Conservation (phyloP, 257 asterid genomes). For the Parsonsia alboflavescens region DNA sequence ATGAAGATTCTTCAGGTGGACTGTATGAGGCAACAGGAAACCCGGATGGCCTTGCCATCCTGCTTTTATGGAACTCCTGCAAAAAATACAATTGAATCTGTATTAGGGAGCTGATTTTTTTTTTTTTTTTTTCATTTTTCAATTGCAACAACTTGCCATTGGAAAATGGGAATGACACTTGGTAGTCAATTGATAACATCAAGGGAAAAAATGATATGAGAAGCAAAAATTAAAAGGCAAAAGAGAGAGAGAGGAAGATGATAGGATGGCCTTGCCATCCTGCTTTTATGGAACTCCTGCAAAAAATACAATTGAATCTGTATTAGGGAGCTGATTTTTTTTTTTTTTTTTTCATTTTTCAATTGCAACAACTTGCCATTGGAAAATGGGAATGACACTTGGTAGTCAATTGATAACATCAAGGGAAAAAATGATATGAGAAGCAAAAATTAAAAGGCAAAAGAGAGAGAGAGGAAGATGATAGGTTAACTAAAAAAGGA, state of each 20-base stretch:
- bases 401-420: background rate
- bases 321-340: background rate
- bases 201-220: background rate
- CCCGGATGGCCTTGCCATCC: constrained; percentile 65
- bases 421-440: background rate
- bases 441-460: background rate
- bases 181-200: background rate
- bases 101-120: background rate
- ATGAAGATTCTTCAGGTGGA: constrained; percentile 77
- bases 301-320: constrained; percentile 15
- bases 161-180: background rate
- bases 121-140: background rate
- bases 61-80: constrained; percentile 78
- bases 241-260: background rate
- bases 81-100: constrained; percentile 15
- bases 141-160: background rate
- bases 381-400: background rate
- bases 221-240: background rate
- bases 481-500: constrained; percentile 8
- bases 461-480: background rate
- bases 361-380: background rate
- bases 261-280: constrained; percentile 59
- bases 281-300: constrained; percentile 78
- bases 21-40: constrained; percentile 53
- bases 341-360: too few relatives aligned